Conservation (phyloP, 2,329 filamentous ascomycete species). For the Cucurbitaria berberidis region DNA sequence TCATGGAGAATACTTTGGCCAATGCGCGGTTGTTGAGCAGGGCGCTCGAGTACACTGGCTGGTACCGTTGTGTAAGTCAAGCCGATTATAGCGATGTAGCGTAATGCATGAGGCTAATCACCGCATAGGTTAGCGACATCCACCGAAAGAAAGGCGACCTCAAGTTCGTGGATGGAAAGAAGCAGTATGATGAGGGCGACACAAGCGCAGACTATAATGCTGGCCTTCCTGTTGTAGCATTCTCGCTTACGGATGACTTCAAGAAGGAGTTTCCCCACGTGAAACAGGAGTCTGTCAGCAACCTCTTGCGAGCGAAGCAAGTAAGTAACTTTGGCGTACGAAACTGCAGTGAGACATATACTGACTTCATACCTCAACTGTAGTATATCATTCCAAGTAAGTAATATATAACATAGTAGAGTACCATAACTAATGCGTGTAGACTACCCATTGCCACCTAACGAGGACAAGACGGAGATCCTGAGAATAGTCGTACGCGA, state of each 20-base stretch:
- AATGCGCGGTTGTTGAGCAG: conserved; percentile 70
- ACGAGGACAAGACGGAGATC: conserved; percentile 68
- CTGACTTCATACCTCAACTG: too few relatives aligned
- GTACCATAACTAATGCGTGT: conserved; percentile 15
- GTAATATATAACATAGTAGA: conserved; percentile 20
- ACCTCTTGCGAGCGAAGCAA: conserved; percentile 68
- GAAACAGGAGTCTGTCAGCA: conserved; percentile 68
- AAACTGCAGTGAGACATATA: too few relatives aligned
- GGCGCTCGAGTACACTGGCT: conserved; percentile 63
- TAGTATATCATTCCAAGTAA: conserved; percentile 73
- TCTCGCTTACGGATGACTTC: conserved; percentile 65
- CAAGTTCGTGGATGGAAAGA: conserved; percentile 51
- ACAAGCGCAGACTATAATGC: conserved; percentile 65
- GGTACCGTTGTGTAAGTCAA: conserved; percentile 26
- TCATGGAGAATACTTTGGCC: conserved; percentile 69
- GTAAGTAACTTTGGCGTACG: too few relatives aligned
- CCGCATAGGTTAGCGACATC: conserved; percentile 62
- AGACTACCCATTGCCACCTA: conserved; percentile 70
- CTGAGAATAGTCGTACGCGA: conserved; percentile 71
- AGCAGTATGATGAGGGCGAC: conserved; percentile 55
- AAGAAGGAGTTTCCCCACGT: conserved; percentile 66
- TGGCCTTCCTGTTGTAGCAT: conserved; percentile 72
- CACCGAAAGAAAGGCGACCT: conserved; percentile 62
- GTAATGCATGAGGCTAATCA: conserved; percentile 2
- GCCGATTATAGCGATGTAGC: neutral